Evolutionary conservation across 2,329 filamentous ascomycete genomes (phyloP), one percentile per base, ranked within the genome.

Genomic region (Colletotrichum paranaense): DNA sequence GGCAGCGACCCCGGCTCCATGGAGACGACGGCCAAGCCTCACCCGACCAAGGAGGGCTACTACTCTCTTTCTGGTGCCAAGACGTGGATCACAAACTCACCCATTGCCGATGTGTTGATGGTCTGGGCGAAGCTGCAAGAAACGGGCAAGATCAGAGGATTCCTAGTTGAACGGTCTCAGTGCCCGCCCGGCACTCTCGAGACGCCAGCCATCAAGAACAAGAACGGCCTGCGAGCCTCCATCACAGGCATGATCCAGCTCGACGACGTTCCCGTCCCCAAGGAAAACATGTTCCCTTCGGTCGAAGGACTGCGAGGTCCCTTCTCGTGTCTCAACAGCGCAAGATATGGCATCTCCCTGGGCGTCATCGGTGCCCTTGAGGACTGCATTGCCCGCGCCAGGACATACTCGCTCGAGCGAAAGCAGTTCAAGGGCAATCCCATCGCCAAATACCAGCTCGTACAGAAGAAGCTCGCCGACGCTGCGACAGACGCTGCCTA

Each of bases 181-280:
- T 97, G 95, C 79, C 95, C 95, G 1, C 88, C 94, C 0, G 96
- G 97, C 2, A 97, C 95, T 0, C 88, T 99, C 16, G 95, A 97
- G 82, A 99, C 97, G 6, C 97, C 97, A 1, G 86, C 93, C 14
- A 93, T 99, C 82, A 97, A 97, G 87, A 91, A 98, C 86, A 99
- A 99, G 89, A 98, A 94, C 75, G 97, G 95, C 1, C 90, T 99
- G 38, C 90, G 97, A 72, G 97, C 97, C 14, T 97, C 94, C 14
- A 93, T 98, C 75, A 99, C 97, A 0, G 97, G 97, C 70, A 98
- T 98, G 97, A 98, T 99, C 76, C 95, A 98, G 78, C 89, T 99
- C 80, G 96, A 98, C 76, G 92, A 93, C 75, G 95, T 94, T 76
- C 96, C 97, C 0, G 95, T 99, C 0, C 92, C 95, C 0, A 91